Conservation (phyloP, 371 early-diverging fungal species). For the Mucor irregularis region DNA sequence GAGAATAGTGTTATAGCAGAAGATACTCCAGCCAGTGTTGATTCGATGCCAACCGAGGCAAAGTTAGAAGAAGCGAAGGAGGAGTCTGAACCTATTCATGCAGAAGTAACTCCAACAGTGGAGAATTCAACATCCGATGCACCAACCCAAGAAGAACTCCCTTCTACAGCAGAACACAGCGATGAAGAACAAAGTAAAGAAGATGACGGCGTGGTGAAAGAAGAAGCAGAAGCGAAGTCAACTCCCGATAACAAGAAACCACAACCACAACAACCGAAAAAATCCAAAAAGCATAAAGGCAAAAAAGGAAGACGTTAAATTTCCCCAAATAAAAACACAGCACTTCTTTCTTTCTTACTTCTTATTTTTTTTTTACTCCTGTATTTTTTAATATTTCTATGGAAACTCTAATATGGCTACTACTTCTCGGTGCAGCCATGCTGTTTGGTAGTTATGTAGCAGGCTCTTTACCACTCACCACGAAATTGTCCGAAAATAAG, state of each 20-base stretch:
- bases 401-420: conserved; percentile 69
- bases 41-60: no score
- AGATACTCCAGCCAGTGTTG: no score
- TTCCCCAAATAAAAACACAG: neutral
- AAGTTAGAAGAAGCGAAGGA: neutral
- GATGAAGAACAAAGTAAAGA: neutral
- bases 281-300: conserved; percentile 12
- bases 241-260: conserved; percentile 1
- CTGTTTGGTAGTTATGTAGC: conserved; percentile 84
- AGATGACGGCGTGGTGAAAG: neutral
- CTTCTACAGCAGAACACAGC: neutral
- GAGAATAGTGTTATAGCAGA: neutral
- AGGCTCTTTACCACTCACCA: conserved; percentile 83
- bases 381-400: conserved; percentile 17
- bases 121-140: no score
- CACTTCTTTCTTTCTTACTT: neutral
- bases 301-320: conserved; percentile 13
- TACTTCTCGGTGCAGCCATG: conserved; percentile 79
- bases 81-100: neutral
- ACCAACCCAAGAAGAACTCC: no score
- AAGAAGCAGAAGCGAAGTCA: neutral
- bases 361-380: neutral
- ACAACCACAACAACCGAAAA: neutral
- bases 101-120: neutral
- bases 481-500: conserved; percentile 72